These are phyloP conservation scores for Amaranthus hypochondriacus DNA, from an alignment of 148 eudicot species.

Conservation along the genomic window DNA sequence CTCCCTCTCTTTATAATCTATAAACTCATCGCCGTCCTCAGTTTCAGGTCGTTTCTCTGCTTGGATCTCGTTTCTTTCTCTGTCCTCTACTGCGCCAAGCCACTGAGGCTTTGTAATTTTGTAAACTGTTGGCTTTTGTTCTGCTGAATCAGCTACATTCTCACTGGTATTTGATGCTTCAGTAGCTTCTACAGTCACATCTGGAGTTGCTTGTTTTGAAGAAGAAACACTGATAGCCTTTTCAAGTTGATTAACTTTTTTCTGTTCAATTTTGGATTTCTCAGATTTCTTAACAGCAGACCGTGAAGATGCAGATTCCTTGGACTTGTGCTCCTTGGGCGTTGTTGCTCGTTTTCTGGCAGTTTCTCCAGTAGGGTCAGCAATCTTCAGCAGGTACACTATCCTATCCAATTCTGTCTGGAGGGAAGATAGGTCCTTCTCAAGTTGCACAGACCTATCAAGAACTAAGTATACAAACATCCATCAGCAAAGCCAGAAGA, in stretches of 20 bases:
- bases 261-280: conserved; percentile 28
- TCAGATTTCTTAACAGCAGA: conserved; percentile 28
- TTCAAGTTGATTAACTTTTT: conserved; percentile 26
- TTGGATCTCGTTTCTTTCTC: conserved; percentile 40
- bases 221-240: conserved; percentile 24
- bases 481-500: conserved; percentile 9
- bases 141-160: conserved; percentile 31
- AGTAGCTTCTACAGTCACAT: conserved; percentile 22
- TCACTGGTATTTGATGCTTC: conserved; percentile 30
- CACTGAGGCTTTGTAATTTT: conserved; percentile 77
- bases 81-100: conserved; percentile 84
- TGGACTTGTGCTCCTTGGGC: conserved; percentile 32
- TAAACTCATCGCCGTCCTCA: conserved; percentile 57
- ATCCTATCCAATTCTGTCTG: conserved; percentile 81
- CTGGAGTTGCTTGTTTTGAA: conserved; percentile 28
- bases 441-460: conserved; percentile 55
- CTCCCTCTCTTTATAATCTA: conserved; percentile 83
- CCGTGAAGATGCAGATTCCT: conserved; percentile 20
- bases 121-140: conserved; percentile 39
- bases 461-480: conserved; percentile 42
- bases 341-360: conserved; percentile 55
- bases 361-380: conserved; percentile 90
- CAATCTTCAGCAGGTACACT: conserved; percentile 79
- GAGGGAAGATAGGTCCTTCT: conserved; percentile 62
- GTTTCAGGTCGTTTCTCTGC: conserved; percentile 30